Evolutionary conservation across 495 filamentous ascomycete species (phyloP), one percentile per base, ranked within the genome.

Genomic region (Penicillium chermesinum): DNA sequence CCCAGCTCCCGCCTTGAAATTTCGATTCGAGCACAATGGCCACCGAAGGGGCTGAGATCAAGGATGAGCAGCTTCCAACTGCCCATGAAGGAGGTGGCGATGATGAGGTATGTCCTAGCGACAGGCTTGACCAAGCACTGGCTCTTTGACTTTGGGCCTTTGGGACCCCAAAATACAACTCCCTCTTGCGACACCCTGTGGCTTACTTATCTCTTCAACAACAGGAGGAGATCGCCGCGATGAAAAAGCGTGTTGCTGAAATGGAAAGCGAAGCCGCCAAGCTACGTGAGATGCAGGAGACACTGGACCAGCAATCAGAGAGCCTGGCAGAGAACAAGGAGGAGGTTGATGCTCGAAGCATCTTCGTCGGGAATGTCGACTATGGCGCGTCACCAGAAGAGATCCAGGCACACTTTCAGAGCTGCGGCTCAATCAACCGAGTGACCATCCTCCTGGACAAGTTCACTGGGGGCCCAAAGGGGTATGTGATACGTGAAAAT

Each of bases 281-380:
- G 71, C 78, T 99, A 38, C 82, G 94, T 48, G 91, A 97, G 68
- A 96, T 97, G 91, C 94, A 99, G 69, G 82, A 85, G 17, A 82
- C 78, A 9, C 76, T 97, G 39, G 94, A 97, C 59, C 83, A 91
- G 61, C 84, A 91, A 54, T 82, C 79, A 25, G 82, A 88, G 52
- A 87, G 85, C 50, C 75, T 95, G 45, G 81, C 83, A 38, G 94
- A 99, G 62, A 88, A 89, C 68, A 91, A 93, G 66, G 94, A 97
- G 61, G 94, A 96, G 59, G 84, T 99, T 40, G 94, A 99, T 69
- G 87, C 80, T 52, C 83, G 94, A 49, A 95, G 89, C 71, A 87
- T 99, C 60, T 99, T 99, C 64, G 94, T 99, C 18, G 94, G 94
- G 39, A 99, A 99, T 61, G 94, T 99, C 46, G 94, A 99, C 66